phyloP scores from a whole-genome alignment of 805 yeast genomes.

The Lipomyces spencermartinsiae region DNA sequence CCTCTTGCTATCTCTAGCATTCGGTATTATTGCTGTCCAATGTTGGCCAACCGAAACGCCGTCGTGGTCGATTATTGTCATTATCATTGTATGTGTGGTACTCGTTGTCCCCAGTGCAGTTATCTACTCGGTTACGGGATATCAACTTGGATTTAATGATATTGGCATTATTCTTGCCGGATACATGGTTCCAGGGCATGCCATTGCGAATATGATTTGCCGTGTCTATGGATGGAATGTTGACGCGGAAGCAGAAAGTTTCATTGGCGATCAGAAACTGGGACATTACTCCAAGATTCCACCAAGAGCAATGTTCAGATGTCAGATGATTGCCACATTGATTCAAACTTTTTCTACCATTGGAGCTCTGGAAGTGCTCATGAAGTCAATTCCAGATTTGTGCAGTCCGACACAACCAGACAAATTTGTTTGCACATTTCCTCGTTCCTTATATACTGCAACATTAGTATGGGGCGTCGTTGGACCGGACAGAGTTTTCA shows the following conservation, averaged over 20 bases:
- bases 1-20: constrained; percentile 50
- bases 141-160: constrained; percentile 64
- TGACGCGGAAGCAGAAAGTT: constrained; percentile 60
- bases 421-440: constrained; percentile 53
- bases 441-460: constrained; percentile 55
- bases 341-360: constrained; percentile 55
- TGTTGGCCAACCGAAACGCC: constrained; percentile 59
- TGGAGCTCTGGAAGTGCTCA: constrained; percentile 56
- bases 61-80: constrained; percentile 66
- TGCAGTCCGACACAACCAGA: constrained; percentile 50
- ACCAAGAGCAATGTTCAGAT: constrained; percentile 63
- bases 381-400: constrained; percentile 39
- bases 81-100: constrained; percentile 56
- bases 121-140: constrained; percentile 68
- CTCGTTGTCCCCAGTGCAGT: constrained; percentile 68
- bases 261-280: constrained; percentile 62
- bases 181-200: constrained; percentile 61
- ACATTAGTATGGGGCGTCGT: constrained; percentile 64
- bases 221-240: constrained; percentile 64
- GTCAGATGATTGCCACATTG: constrained; percentile 54
- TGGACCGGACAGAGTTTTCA: constrained; percentile 59
- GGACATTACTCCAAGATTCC: constrained; percentile 71
- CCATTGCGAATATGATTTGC: constrained; percentile 56
- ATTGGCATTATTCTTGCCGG: constrained; percentile 70
- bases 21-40: constrained; percentile 45